A percentile compares a stretch with the other conserved stretches of the same genome.
Conservation (phyloP, 2,329 filamentous ascomycete species). For the Colletotrichum tabaci region DNA sequence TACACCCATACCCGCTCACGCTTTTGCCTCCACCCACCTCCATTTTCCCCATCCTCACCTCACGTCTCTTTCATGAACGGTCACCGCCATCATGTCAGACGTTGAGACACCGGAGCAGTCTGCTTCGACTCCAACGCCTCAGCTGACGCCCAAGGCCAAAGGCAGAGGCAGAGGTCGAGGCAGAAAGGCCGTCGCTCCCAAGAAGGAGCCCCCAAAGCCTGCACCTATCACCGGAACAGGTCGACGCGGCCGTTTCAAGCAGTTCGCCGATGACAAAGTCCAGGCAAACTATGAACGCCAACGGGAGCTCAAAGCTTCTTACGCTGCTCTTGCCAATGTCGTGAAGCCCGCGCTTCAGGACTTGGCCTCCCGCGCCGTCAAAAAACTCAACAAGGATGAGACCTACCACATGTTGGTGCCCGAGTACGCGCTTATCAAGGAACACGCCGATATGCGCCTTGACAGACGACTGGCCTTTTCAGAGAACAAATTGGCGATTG, state of each 20-base stretch:
- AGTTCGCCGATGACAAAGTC: conserved; percentile 67
- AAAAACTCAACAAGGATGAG: conserved; percentile 69
- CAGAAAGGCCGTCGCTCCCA: conserved; percentile 41
- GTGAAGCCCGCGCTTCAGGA: conserved; percentile 77
- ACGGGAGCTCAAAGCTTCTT: conserved; percentile 76
- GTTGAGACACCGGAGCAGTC: conserved; percentile 42
- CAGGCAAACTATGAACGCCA: conserved; percentile 75
- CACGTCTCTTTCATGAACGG: conserved; percentile 41
- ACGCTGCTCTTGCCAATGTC: conserved; percentile 73
- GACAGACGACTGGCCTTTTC: conserved; percentile 51
- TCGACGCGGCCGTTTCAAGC: conserved; percentile 68
- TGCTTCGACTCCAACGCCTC: conserved; percentile 41
- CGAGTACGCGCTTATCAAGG: conserved; percentile 67
- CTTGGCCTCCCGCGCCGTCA: conserved; percentile 72
- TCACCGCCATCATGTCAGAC: conserved; percentile 50
- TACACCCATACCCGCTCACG: conserved; percentile 41
- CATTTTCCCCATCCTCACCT: conserved; percentile 33
- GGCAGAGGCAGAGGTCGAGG: conserved; percentile 44
- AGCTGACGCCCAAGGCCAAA: conserved; percentile 44
- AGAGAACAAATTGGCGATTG: conserved; percentile 48
- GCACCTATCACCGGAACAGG: conserved; percentile 53
- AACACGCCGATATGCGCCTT: conserved; percentile 60
- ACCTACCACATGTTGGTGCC: conserved; percentile 66
- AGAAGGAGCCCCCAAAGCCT: conserved; percentile 51
- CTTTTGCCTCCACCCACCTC: conserved; percentile 41